Evolutionary conservation across 2,329 filamentous ascomycete species (phyloP).

Genomic region (Alternaria triticina): DNA sequence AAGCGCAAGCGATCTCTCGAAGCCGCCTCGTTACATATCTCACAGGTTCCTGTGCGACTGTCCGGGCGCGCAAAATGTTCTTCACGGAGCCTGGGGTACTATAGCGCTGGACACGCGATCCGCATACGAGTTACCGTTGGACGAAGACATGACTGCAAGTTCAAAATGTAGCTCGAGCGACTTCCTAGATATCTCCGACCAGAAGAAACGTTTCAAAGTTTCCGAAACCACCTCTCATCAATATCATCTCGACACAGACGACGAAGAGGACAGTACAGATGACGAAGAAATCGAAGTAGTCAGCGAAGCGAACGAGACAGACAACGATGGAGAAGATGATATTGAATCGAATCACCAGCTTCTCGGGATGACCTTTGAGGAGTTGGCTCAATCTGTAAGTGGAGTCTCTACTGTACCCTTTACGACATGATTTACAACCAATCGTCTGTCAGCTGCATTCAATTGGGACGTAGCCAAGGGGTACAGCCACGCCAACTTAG

Average conservation of each 20-base stretch:
- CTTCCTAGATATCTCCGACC: conserved; percentile 16
- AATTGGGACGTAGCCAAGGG: neutral
- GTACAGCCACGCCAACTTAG: too few relatives aligned
- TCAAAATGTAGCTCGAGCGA: neutral
- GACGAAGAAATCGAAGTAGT: neutral
- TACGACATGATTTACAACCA: neutral
- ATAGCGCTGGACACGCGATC: conserved; percentile 36
- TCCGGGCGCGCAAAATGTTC: neutral
- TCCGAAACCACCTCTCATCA: neutral
- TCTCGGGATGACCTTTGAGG: neutral
- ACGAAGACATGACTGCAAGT: neutral
- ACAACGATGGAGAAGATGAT: neutral
- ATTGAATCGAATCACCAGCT: neutral
- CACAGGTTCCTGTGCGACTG: conserved; percentile 19
- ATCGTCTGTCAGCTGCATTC: neutral
- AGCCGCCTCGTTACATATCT: conserved; percentile 6
- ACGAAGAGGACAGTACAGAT: neutral
- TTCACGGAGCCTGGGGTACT: conserved; percentile 38
- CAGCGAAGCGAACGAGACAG: neutral
- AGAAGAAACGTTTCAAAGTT: conserved; percentile 13
- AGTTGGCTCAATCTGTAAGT: neutral
- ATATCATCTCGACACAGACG: neutral
- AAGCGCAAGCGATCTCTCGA: conserved; percentile 11
- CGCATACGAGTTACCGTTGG: conserved; percentile 24
- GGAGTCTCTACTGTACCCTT: neutral